Evolutionary conservation across 441 rosid genomes (phyloP), one percentile per base, ranked within the genome.

Genomic region (Euphorbia corollata): DNA sequence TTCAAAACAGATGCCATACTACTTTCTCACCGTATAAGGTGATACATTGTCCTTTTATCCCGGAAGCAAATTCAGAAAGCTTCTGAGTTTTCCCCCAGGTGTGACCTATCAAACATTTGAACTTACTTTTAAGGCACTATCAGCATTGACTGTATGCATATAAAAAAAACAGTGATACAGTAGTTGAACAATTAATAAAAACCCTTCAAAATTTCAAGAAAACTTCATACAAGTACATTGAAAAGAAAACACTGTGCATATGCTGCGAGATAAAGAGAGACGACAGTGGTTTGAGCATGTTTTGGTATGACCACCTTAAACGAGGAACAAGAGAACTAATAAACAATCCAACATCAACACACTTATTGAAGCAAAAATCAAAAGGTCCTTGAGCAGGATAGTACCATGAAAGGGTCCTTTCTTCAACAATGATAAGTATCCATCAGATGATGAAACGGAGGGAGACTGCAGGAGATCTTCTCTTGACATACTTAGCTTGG

Each of bases 341-440:
- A 70, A 62, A 24, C 64, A 11, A 20, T 9, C 55, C 45, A 58
- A 7, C 56, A 43, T 1, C 7, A 10, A 5, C 41, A 5, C 10
- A 15, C 36, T 27, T 45, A 13, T 19, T 54, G 15, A 20, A 61
- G 18, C 32, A 50, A 64, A 30, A 19, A 63, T 38, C 16, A 16
- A 56, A 69, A 66, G 59, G 61, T 56, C 63, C 59, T 36, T 30
- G 38, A 68, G 64, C 65, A 61, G 8, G 61, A 36, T 36, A 36
- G 69, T 87, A 96, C 99, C 94, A 70, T 79, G 76, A 75, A 73
- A 68, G 18, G 73, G 77, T 68, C 82, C 83, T 75, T 74, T 81
- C 82, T 83, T 92, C 84, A 96, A 76, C 67, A 86, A 65, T 53
- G 97, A 77, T 54, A 91, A 77, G 73, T 91, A 96, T 69, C 92